These are phyloP conservation scores for Penicillium ucsense DNA, from an alignment of 495 filamentous ascomycete species.

Conservation along the genomic window DNA sequence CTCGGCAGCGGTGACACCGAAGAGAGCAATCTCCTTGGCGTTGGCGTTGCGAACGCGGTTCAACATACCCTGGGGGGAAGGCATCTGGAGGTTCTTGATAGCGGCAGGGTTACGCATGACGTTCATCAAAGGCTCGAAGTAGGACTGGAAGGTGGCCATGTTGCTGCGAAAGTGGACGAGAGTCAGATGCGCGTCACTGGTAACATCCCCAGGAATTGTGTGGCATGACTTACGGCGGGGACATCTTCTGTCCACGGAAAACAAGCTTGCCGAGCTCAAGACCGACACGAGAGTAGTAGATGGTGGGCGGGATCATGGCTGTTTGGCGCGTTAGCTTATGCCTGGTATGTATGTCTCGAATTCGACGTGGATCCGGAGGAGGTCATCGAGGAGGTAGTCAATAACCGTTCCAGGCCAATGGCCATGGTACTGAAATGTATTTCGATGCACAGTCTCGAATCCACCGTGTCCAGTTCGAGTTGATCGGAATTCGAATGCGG, in stretches of 20 bases:
- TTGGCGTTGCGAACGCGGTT: conserved; percentile 59
- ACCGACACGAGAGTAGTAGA: conserved; percentile 88
- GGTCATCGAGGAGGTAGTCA: conserved; percentile 16
- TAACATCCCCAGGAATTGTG: neutral
- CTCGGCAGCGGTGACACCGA: conserved; percentile 73
- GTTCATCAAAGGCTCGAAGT: conserved; percentile 67
- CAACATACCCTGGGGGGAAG: conserved; percentile 43
- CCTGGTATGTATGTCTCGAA: conserved; percentile 4
- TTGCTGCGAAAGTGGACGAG: conserved; percentile 38
- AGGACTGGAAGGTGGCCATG: conserved; percentile 72
- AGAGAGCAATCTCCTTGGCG: conserved; percentile 54
- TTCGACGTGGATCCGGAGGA: conserved; percentile 1
- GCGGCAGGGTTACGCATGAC: conserved; percentile 55
- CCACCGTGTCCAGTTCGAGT: too few relatives aligned
- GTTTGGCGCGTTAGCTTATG: conserved; percentile 18
- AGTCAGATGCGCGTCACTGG: conserved; percentile 8
- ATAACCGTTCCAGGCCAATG: conserved; percentile 1
- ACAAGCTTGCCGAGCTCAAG: conserved; percentile 80
- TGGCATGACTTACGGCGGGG: conserved; percentile 68
- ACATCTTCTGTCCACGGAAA: conserved; percentile 82
- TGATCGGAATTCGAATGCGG: too few relatives aligned
- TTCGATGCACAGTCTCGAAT: too few relatives aligned
- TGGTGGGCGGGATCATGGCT: conserved; percentile 76
- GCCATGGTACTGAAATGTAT: neutral
- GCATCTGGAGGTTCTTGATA: conserved; percentile 31